A percentile compares a stretch with the other conserved stretches of the same genome.
These are phyloP conservation scores for Fusarium papillatum DNA, from an alignment of 2,329 filamentous ascomycete species.

Conservation along the genomic window DNA sequence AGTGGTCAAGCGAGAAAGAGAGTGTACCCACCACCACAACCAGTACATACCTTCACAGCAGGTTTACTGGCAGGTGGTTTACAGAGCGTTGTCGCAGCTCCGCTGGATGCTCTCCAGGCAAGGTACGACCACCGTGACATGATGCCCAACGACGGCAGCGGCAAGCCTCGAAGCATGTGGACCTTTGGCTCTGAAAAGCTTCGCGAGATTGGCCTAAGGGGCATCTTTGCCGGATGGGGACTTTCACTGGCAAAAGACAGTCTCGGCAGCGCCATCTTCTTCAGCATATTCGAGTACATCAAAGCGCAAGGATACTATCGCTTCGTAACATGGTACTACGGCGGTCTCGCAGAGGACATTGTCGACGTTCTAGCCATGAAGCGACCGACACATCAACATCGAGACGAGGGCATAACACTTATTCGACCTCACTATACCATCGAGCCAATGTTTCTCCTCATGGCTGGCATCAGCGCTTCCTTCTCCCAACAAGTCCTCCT, in stretches of 20 bases:
- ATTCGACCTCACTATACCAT: conserved; percentile 83
- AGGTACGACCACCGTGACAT: conserved; percentile 74
- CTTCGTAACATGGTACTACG: conserved; percentile 80
- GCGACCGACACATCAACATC: conserved; percentile 50
- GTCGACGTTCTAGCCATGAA: conserved; percentile 64
- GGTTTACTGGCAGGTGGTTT: conserved; percentile 78
- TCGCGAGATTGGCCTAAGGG: conserved; percentile 78
- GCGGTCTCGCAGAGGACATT: conserved; percentile 65
- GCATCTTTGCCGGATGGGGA: conserved; percentile 81
- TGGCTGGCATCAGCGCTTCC: conserved; percentile 78
- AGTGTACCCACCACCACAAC: conserved; percentile 78
- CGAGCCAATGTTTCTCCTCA: conserved; percentile 78
- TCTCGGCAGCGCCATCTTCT: conserved; percentile 79
- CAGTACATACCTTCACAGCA: conserved; percentile 75
- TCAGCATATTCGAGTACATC: conserved; percentile 81
- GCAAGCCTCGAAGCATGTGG: conserved; percentile 76
- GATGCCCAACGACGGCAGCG: conserved; percentile 55
- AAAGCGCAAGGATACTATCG: conserved; percentile 80
- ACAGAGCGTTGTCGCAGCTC: conserved; percentile 80
- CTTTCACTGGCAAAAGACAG: conserved; percentile 79
- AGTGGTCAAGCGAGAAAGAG: conserved; percentile 69
- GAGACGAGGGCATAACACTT: conserved; percentile 55
- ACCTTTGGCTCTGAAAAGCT: conserved; percentile 74
- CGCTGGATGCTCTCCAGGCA: conserved; percentile 81
- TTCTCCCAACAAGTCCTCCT: conserved; percentile 77